These are phyloP conservation scores for Solanum hybrid DNA, from an alignment of 305 asterid species.

Conservation along the genomic window DNA sequence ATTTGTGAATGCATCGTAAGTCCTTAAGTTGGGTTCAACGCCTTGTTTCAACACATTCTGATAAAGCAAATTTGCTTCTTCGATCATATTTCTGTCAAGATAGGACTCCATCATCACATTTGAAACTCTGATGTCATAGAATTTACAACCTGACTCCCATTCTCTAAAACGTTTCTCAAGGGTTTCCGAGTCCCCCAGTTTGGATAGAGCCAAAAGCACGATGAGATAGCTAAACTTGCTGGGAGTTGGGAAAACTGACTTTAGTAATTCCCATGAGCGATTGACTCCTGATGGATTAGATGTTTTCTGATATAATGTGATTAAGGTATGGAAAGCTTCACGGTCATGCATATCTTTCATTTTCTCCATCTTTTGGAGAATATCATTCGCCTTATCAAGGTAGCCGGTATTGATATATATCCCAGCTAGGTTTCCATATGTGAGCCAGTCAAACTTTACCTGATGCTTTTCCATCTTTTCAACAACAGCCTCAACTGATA, in stretches of 20 bases:
- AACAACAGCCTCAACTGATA: slow-evolving; percentile 38
- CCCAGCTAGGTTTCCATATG: slow-evolving; percentile 54
- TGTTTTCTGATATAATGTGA: slow-evolving; percentile 36
- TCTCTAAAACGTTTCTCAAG: slow-evolving; percentile 41
- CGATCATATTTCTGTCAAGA: slow-evolving; percentile 39
- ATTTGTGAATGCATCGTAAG: slow-evolving; percentile 30
- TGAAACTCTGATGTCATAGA: slow-evolving; percentile 41
- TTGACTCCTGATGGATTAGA: slow-evolving; percentile 47
- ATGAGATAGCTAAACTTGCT: slow-evolving; percentile 38
- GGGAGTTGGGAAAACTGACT: slow-evolving; percentile 22
- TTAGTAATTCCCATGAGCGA: slow-evolving; percentile 24
- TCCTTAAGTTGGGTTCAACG: slow-evolving; percentile 31
- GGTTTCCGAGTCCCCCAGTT: slow-evolving; percentile 45
- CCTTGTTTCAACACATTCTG: slow-evolving; percentile 21
- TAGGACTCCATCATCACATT: slow-evolving; percentile 60
- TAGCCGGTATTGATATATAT: slow-evolving; percentile 34
- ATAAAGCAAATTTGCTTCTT: slow-evolving; percentile 42
- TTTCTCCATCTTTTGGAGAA: slow-evolving; percentile 41
- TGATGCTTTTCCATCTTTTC: slow-evolving; percentile 45
- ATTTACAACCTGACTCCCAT: slow-evolving; percentile 39
- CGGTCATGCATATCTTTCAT: slow-evolving; percentile 7
- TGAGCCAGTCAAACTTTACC: slow-evolving; percentile 31
- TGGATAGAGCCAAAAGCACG: slow-evolving; percentile 49
- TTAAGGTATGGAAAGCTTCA: slow-evolving; percentile 27
- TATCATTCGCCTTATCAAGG: slow-evolving; percentile 29